These are phyloP conservation scores for Xylariaceae sp. DNA, from an alignment of 2,329 filamentous ascomycete genomes.

Conservation along the genomic window DNA sequence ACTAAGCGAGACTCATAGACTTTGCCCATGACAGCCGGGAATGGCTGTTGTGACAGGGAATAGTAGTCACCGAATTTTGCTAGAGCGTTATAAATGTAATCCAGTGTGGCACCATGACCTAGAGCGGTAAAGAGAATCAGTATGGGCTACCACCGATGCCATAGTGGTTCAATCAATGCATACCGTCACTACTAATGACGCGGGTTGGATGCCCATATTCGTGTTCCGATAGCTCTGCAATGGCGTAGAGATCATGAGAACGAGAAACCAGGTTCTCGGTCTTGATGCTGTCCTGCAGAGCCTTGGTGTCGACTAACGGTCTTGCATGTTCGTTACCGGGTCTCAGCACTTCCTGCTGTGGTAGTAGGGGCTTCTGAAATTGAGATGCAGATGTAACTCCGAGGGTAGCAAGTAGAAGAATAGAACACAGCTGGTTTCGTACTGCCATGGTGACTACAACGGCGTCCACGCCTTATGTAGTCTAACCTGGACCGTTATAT, in stretches of 20 bases:
- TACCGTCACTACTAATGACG: constrained; percentile 69
- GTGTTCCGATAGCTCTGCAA: constrained; percentile 60
- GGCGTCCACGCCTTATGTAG: neutral
- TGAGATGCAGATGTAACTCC: constrained; percentile 26
- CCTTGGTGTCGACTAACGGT: constrained; percentile 55
- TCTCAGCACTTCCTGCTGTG: constrained; percentile 17
- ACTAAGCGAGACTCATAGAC: constrained; percentile 62
- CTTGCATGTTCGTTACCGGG: constrained; percentile 21
- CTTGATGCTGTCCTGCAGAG: constrained; percentile 60
- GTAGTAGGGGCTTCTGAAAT: constrained; percentile 31
- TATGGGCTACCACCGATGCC: neutral
- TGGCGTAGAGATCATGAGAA: constrained; percentile 62
- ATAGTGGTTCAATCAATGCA: constrained; percentile 10
- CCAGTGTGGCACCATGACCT: constrained; percentile 67
- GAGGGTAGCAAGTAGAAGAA: constrained; percentile 16
- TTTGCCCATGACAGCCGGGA: constrained; percentile 63
- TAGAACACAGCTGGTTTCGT: constrained; percentile 2
- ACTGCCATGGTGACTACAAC: constrained; percentile 9
- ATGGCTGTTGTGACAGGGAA: constrained; percentile 63
- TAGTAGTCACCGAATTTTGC: constrained; percentile 63
- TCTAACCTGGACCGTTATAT: neutral
- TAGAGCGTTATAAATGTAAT: constrained; percentile 63
- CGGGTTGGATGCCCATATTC: constrained; percentile 71
- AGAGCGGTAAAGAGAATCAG: constrained; percentile 5
- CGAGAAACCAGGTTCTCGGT: constrained; percentile 59